A percentile compares a stretch with the other conserved stretches of the same genome.
Evolutionary conservation across 257 asterid genomes (phyloP).

Genomic region (Solanum paucissectum): DNA sequence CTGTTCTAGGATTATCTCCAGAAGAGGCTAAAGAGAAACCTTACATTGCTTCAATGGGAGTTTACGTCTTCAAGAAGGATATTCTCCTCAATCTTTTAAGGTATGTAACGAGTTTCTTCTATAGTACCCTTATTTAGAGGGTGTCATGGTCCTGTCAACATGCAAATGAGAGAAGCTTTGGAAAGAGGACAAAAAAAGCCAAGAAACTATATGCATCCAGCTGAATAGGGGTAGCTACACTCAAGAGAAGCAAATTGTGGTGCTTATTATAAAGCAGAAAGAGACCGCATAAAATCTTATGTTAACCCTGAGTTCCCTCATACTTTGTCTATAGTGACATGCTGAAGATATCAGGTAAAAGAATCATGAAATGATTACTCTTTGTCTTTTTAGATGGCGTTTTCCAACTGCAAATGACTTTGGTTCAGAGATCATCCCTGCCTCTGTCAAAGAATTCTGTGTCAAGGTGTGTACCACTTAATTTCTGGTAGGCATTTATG

Average conservation of each 20-base stretch:
- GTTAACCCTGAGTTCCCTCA: neutral
- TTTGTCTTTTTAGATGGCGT: constrained; percentile 60
- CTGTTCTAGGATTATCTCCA: constrained; percentile 72
- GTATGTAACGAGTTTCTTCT: constrained; percentile 13
- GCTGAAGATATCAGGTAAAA: constrained; percentile 1
- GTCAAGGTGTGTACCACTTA: constrained; percentile 34
- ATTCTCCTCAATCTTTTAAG: constrained; percentile 83
- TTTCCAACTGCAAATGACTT: constrained; percentile 96
- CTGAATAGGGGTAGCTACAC: neutral
- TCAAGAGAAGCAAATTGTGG: neutral
- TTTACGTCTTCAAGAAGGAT: constrained; percentile 90
- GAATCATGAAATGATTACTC: neutral
- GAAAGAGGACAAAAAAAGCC: neutral
- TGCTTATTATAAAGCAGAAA: neutral
- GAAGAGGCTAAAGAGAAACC: constrained; percentile 90
- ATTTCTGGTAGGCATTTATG: neutral
- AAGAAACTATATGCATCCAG: neutral
- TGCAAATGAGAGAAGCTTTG: neutral
- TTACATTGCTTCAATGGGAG: constrained; percentile 98
- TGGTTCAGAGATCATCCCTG: constrained; percentile 96
- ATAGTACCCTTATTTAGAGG: neutral
- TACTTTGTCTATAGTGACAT: neutral
- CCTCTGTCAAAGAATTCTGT: constrained; percentile 69
- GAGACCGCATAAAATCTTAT: neutral
- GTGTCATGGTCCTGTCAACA: neutral